Percentiles rank a stretch among this genome's conserved stretches.
phyloP scores from a whole-genome alignment of 257 asterid genomes.

The Salvia hispanica region DNA sequence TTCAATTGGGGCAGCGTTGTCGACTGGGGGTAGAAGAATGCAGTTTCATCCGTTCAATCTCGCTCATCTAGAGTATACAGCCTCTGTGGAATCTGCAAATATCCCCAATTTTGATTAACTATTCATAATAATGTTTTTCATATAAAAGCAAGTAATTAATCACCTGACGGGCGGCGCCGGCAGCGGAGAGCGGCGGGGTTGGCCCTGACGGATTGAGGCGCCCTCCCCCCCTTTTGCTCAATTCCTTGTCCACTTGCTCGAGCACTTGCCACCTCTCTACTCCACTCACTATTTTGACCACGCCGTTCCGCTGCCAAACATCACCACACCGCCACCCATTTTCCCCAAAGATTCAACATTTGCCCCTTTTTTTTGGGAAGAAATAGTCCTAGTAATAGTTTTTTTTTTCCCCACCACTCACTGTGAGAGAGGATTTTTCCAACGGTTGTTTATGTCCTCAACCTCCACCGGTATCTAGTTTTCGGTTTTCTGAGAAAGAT shows the following conservation, averaged over 20 bases:
- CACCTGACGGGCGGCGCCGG: slow-evolving; percentile 89
- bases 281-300: slow-evolving; percentile 24
- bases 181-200: slow-evolving; percentile 72
- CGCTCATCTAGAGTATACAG: slow-evolving; percentile 87
- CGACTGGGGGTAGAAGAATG: slow-evolving; percentile 75
- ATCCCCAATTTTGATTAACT: background rate
- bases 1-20: slow-evolving; percentile 70
- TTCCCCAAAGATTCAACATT: no score
- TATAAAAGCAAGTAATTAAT: background rate
- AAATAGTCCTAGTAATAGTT: no score
- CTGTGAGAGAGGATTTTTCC: no score
- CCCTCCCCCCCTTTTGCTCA: slow-evolving; percentile 73
- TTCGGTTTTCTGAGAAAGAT: no score
- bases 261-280: slow-evolving; percentile 45
- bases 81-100: slow-evolving; percentile 87
- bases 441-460: no score
- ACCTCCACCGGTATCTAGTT: no score
- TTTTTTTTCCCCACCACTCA: no score
- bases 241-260: slow-evolving; percentile 80
- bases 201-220: slow-evolving; percentile 71
- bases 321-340: no score
- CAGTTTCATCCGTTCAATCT: slow-evolving; percentile 86
- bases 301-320: slow-evolving; percentile 26
- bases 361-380: no score
- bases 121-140: background rate